Base-by-base conservation (phyloP, 371 early-diverging fungal species). In the Mucor sp. region DNA sequence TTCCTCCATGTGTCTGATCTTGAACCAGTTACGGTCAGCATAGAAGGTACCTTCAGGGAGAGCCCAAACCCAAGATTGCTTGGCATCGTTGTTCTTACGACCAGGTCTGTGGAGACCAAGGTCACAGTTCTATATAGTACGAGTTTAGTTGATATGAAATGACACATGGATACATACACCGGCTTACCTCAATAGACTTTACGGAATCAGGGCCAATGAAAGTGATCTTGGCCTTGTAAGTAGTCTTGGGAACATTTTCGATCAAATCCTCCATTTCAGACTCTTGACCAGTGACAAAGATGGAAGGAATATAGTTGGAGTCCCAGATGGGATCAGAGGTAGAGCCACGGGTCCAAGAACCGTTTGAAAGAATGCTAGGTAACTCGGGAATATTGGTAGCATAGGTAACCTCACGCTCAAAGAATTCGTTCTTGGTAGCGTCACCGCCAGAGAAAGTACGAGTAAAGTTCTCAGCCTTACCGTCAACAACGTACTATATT, bases 61-160 rank as follows among this genome's bases (percentile, higher is more conserved):
- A 25, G 69, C 43, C 81, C 80, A 83, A 50, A 79, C 74, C 87
- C 87, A 86, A 58, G 78, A 76, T 69, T 86, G 87, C 68, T 86
- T 86, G 64, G 85, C 85, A 65, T 85, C 83, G 68, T 86, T 85
- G 33, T 85, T 74, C 62, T 79, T 80, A 30, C 67, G 67, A 23
- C 74, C 74, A 43, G 70, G 70, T 32, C 58, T 66, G 19, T 74
- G 74, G 21, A 74, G 70, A 60, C 67, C 67, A 21, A 74, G 44
- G 6, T 35, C 41, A 67, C 69, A 66, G 23, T 64, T 43, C 68
- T 72, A 56, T 25, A 9, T 23, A 69, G 66, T 33, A 66, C 37
- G 17, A 30, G 32, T 3, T 19, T 30, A 17, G 56, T 39, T 58
- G 9, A 55, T 2, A 55, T 11, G 19, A 23, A 50, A 25, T 30